Conservation (phyloP, 2,329 filamentous ascomycete species). For the Sporothrix brasiliensis region DNA sequence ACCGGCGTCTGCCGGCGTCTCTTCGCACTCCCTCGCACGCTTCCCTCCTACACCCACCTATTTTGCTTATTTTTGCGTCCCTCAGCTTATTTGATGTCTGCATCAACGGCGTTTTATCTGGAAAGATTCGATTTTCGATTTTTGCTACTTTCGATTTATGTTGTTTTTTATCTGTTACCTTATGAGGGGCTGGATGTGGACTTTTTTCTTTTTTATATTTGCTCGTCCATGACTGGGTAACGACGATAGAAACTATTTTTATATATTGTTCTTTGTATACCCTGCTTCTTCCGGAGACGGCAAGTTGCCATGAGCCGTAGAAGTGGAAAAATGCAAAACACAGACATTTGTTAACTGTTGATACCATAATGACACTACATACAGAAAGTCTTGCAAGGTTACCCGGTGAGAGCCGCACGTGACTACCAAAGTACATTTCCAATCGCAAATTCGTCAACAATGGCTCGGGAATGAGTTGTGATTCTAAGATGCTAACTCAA, state of each 20-base stretch:
- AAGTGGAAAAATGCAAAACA: not conserved
- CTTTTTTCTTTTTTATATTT: slow-evolving; percentile 5
- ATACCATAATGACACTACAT: not conserved
- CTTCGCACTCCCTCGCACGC: slow-evolving; percentile 2
- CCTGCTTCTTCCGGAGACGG: not conserved
- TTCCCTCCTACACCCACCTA: not conserved
- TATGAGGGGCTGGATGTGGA: slow-evolving; percentile 15
- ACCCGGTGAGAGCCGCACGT: not conserved
- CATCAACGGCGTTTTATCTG: slow-evolving; percentile 33
- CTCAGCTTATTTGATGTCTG: slow-evolving; percentile 23
- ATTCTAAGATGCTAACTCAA: too few species aligned
- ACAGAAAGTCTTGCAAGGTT: not conserved
- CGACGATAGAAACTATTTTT: not conserved
- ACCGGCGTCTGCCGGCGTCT: not conserved
- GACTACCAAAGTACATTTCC: not conserved
- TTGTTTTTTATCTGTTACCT: slow-evolving; percentile 1
- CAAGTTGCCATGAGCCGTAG: not conserved
- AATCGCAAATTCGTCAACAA: too few species aligned
- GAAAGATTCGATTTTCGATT: slow-evolving; percentile 8
- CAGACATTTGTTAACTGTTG: not conserved
- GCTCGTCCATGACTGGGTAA: not conserved
- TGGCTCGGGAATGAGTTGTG: too few species aligned
- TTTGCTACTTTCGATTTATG: slow-evolving; percentile 7
- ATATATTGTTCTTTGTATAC: slow-evolving; percentile 20
- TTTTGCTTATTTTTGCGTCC: slow-evolving; percentile 20